A percentile compares a stretch with the other conserved stretches of the same genome.
Conservation (phyloP, 78 protist genomes). For the Cavenderia fasciculata region DNA sequence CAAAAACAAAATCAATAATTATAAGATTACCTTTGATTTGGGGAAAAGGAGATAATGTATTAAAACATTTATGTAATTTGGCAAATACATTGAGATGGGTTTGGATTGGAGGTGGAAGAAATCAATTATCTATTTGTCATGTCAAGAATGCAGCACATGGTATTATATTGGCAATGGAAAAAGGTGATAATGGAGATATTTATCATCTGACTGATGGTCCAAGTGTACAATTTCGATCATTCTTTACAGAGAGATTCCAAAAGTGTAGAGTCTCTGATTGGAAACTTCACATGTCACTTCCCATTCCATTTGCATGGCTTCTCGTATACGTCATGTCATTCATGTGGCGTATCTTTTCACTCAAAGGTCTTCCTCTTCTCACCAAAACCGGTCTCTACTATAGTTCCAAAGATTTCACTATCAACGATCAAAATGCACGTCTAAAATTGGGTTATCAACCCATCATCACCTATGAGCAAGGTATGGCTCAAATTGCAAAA, state of each 20-base stretch:
- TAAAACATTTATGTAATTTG: neutral
- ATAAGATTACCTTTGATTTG: conserved; percentile 59
- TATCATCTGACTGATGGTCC: conserved; percentile 49
- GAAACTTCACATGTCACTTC: conserved; percentile 42
- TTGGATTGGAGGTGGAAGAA: conserved; percentile 70
- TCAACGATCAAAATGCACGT: conserved; percentile 38
- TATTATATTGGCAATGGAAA: conserved; percentile 10
- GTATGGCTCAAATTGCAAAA: conserved; percentile 47
- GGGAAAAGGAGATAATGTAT: conserved; percentile 52
- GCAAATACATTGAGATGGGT: conserved; percentile 38
- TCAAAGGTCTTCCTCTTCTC: conserved; percentile 42
- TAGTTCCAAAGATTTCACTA: conserved; percentile 24
- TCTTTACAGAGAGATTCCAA: conserved; percentile 55
- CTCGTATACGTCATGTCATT: conserved; percentile 13
- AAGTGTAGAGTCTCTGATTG: neutral
- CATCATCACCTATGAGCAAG: conserved; percentile 19
- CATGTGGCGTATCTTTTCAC: conserved; percentile 31
- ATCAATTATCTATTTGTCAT: conserved; percentile 34
- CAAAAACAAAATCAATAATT: conserved; percentile 3
- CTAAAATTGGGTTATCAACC: neutral
- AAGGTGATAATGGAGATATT: conserved; percentile 6
- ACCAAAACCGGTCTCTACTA: conserved; percentile 67
- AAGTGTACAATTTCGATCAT: conserved; percentile 18
- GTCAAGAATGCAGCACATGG: conserved; percentile 54
- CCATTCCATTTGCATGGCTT: conserved; percentile 36